phyloP scores from a whole-genome alignment of 2,329 filamentous ascomycete species.

The Colletotrichum sp. region DNA sequence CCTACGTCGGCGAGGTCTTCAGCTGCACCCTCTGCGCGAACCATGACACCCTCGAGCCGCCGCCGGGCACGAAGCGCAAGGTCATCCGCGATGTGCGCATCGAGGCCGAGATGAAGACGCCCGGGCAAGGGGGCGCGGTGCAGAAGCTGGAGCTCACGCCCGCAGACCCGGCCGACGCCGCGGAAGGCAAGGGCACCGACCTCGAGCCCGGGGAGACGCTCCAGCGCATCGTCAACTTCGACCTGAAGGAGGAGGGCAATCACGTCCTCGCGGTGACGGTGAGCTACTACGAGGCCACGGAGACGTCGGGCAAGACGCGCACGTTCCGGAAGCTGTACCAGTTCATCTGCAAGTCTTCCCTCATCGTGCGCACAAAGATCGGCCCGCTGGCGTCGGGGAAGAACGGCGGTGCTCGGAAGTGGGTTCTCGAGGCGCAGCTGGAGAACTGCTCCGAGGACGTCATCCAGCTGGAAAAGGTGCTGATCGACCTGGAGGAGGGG shows the following conservation, averaged over 20 bases:
- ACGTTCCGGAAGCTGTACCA: conserved; percentile 97
- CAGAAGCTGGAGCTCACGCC: conserved; percentile 69
- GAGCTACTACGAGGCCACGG: conserved; percentile 87
- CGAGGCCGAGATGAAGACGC: conserved; percentile 94
- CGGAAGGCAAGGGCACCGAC: conserved; percentile 42
- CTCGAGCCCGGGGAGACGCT: conserved; percentile 70
- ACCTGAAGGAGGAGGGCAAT: conserved; percentile 91
- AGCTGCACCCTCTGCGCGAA: conserved; percentile 96
- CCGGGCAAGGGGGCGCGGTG: conserved; percentile 56
- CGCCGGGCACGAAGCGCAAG: conserved; percentile 35
- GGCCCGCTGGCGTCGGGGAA: conserved; percentile 58
- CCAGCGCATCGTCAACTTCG: conserved; percentile 83
- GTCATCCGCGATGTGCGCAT: conserved; percentile 80
- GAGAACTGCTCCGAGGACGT: conserved; percentile 91
- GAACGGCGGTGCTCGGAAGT: conserved; percentile 45
- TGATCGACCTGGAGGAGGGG: conserved; percentile 57
- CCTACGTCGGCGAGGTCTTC: conserved; percentile 95
- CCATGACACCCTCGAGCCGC: conserved; percentile 65
- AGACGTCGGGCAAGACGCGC: conserved; percentile 72
- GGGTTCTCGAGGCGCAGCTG: conserved; percentile 90
- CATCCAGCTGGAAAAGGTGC: conserved; percentile 76
- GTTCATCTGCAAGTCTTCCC: conserved; percentile 88
- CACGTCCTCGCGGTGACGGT: conserved; percentile 94
- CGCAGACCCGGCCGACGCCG: not conserved
- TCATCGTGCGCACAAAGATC: conserved; percentile 91